Evolutionary conservation across 352 stramenopile species (phyloP).

Genomic region (Pilasporangium apinafurcum): DNA sequence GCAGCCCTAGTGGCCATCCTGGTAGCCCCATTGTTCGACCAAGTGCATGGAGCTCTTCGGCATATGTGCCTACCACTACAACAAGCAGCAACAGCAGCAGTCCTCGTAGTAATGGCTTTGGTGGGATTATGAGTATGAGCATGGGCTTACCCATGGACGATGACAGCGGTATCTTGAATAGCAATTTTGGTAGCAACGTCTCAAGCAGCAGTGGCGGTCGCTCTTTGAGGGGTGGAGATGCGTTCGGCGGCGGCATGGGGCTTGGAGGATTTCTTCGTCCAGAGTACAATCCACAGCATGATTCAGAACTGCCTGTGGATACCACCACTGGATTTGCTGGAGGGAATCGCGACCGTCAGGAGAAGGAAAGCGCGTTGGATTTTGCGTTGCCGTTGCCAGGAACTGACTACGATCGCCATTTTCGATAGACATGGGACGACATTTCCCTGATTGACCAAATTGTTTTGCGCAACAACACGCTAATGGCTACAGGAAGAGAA

Average conservation of each 20-base stretch:
- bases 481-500: no score
- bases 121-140: slow-evolving; percentile 24
- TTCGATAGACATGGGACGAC: slow-evolving; percentile 22
- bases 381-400: slow-evolving; percentile 11
- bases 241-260: slow-evolving; percentile 18
- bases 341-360: slow-evolving; percentile 24
- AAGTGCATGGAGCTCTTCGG: slow-evolving; percentile 15
- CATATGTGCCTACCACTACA: slow-evolving; percentile 8
- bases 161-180: slow-evolving; percentile 12
- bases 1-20: slow-evolving; percentile 12
- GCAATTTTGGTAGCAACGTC: slow-evolving; percentile 10
- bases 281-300: slow-evolving; percentile 37
- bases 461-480: no score
- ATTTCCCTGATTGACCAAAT: no score
- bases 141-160: slow-evolving; percentile 28
- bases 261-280: slow-evolving; percentile 58
- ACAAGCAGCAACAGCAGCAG: slow-evolving; percentile 10
- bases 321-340: slow-evolving; percentile 29
- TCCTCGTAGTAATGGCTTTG: slow-evolving; percentile 32
- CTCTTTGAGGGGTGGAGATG: slow-evolving; percentile 1
- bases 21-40: slow-evolving; percentile 1
- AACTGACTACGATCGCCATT: slow-evolving; percentile 19
- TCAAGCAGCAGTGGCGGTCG: no score
- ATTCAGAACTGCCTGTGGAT: slow-evolving; percentile 44
- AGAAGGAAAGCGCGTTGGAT: slow-evolving; percentile 12